phyloP scores from a whole-genome alignment of 2,329 filamentous ascomycete species.

The Venturia nashicola region DNA sequence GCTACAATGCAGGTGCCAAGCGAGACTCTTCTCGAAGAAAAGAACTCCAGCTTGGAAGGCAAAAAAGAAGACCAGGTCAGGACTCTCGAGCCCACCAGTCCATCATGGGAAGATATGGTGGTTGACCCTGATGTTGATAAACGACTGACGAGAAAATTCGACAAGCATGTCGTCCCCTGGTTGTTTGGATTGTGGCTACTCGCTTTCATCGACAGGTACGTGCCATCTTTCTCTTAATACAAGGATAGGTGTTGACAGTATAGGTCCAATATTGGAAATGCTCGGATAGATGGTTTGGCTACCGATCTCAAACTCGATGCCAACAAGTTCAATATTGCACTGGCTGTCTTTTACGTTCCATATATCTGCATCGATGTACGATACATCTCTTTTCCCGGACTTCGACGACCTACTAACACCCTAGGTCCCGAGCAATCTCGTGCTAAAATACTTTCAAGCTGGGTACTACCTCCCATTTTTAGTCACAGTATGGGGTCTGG shows the following conservation, averaged over 20 bases:
- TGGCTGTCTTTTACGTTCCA: conserved; percentile 33
- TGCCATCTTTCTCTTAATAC: neutral
- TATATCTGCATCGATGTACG: conserved; percentile 29
- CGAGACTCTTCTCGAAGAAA: neutral
- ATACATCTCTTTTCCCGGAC: neutral
- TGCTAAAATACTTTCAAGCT: conserved; percentile 49
- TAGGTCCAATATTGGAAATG: conserved; percentile 35
- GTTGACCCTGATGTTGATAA: conserved; percentile 1
- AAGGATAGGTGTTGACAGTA: neutral
- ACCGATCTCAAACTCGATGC: conserved; percentile 24
- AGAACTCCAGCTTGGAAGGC: no score
- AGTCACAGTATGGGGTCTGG: conserved; percentile 19
- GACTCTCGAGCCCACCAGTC: neutral
- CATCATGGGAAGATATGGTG: neutral
- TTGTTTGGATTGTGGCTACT: conserved; percentile 6
- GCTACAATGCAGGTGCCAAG: neutral
- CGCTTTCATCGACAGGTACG: neutral
- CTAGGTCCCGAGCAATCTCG: conserved; percentile 52
- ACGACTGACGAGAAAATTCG: conserved; percentile 17
- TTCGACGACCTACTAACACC: conserved; percentile 20
- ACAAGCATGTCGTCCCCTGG: conserved; percentile 9
- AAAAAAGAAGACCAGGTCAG: neutral
- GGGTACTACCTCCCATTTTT: conserved; percentile 48
- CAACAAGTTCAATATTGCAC: conserved; percentile 30
- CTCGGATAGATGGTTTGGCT: conserved; percentile 26